Base-by-base conservation (phyloP, 83 land plant genomes). In the Picea mariana region DNA sequence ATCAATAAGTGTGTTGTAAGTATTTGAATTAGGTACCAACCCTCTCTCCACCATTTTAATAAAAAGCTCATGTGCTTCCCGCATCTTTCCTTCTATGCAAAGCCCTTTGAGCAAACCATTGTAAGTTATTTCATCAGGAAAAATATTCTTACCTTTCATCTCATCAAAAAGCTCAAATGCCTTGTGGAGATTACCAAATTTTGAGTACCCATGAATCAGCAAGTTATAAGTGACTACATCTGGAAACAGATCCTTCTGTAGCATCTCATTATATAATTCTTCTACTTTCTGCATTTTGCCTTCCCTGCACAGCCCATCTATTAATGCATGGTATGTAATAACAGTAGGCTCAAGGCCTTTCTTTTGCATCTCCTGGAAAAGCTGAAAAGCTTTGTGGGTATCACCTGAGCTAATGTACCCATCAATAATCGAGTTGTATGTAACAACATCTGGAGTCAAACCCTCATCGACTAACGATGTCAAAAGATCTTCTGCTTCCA, bases 391-490 rank as follows among this genome's bases (percentile, higher is more conserved):
- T 78, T 83, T 89, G 11, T 76, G 24, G n/a, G 75, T 31, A 59
- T 84, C 69, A 58, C 86, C 81, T 27, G 73, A n/a, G 78, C 31
- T 78, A 27, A 83, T 82, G 65, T 84, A 86, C 21, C 89, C 91
- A 7, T 86, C 87, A 55, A 55, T 55, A 55, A 55, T 55, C 59
- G 59, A 79, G 77, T 89, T 93, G 67, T 86, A 93, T 23, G 93
- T 91, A 40, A 91, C 84, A 13, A 86, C 84, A 91, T 89, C 95
- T 79, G 92, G 93, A 6, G 3, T 83, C 38, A 85, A 67, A 60
- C 95, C 95, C 62, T 80, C 81, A 16, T 68, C 84, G 40, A 66
- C 84, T 23, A 91, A 47, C 61, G 55, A 18, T 13, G 2, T 12
- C 6, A 75, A 84, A 47, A 88, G 82, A 0, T 84, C 81, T 65